Evolutionary conservation across 257 asterid species (phyloP), one percentile per base, ranked within the genome.

Genomic region (Penstemon barbatus): DNA sequence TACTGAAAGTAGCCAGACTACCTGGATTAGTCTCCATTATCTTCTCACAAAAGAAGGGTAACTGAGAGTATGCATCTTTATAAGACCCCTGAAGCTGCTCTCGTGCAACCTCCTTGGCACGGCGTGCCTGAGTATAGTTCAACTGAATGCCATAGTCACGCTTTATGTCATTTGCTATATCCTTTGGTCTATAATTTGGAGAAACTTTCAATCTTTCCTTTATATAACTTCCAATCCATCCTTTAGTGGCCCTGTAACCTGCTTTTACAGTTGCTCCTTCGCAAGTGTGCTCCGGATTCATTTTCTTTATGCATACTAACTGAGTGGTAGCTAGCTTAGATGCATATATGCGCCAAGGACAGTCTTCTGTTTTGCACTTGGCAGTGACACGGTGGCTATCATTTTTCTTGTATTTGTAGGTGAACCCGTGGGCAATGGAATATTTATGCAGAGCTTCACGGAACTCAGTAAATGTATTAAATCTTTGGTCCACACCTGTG

Each of bases 41-140:
- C 83, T 87, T 89, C 77, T 85, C 86, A 63, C 99, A 94, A 59
- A 94, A 83, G 43, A 75, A 87, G 53, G 99, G 99, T 49, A 94
- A 75, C 78, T 85, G 96, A 53, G 86, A 81, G 82, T 94, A 94
- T 4, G 99, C 99, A 79, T 91, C 97, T 72, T 82, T 85, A 71
- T 88, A 91, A 43, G 99, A 94, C 1, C 99, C 99, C 83, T 94
- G 99, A 80, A 94, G 99, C 81, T 94, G 99, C 85, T 90, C 97
- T 46, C 99, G 72, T 46, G 99, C 99, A 63, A 90, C 87, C 85
- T 93, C 99, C 81, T 93, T 93, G 62, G 99, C 99, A 10, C 99
- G 97, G 95, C 99, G 83, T 33, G 99, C 99, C 74, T 91, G 99
- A 1, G 97, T 88, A 79, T 90, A 90, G 83, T 91, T 94, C 89